These are phyloP conservation scores for Lepraria neglecta DNA, from an alignment of 495 filamentous ascomycete species.

Conservation along the genomic window DNA sequence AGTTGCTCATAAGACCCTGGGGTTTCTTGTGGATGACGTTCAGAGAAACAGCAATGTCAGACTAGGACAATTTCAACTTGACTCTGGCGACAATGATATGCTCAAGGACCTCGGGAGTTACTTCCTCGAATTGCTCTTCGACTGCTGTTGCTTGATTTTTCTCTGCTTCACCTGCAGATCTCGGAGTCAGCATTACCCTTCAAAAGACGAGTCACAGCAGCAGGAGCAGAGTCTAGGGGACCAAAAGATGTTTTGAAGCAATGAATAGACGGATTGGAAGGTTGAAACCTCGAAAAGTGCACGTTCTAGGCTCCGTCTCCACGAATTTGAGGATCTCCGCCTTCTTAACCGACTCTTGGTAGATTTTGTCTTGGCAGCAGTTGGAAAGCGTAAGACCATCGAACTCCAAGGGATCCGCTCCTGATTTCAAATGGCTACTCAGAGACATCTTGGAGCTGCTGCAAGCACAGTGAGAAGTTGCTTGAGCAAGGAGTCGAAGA, in stretches of 20 bases:
- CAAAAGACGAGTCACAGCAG: too few relatives aligned
- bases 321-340: conserved; percentile 3
- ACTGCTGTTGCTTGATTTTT: conserved; percentile 3
- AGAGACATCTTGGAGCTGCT: too few relatives aligned
- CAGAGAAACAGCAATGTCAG: neutral
- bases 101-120: neutral
- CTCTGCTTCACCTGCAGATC: neutral
- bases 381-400: conserved; percentile 6
- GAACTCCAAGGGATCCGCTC: neutral
- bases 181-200: too few relatives aligned
- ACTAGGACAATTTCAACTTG: neutral
- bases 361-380: conserved; percentile 7
- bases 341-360: neutral
- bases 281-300: too few relatives aligned
- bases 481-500: too few relatives aligned
- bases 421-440: neutral
- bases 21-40: neutral
- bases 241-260: too few relatives aligned
- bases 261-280: too few relatives aligned
- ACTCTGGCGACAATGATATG: neutral
- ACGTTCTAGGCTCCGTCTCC: neutral
- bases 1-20: neutral
- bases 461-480: too few relatives aligned
- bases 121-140: neutral
- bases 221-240: too few relatives aligned